Evolutionary conservation across 1,284 basidiomycete genomes (phyloP), one percentile per base, ranked within the genome.

Genomic region (Phylloporus gajari): DNA sequence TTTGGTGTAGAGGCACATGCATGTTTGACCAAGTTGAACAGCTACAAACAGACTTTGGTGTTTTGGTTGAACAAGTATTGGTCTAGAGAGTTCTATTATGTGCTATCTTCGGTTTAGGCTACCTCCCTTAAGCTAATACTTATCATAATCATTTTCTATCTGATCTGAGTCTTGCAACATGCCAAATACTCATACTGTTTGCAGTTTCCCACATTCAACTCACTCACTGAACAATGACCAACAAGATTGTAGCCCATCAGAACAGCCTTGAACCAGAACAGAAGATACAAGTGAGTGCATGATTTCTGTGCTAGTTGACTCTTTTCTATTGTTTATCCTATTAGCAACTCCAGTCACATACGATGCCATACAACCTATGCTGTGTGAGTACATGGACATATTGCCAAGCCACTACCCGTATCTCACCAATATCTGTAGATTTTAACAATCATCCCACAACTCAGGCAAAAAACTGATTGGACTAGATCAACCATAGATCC

Each of bases 41-140:
- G 61, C 40, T 46, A 46, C 46, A 42, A 63, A 21, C 9, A 21
- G 7, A 44, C n/a, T 19, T 19, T 13, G 7, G 27, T 46, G 5
- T 63, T 53, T 53, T 53, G 46, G 61, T 19, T 63, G 40, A 63
- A 63, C n/a, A 32, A 46, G 21, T 63, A 27, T 17, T 63, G 61
- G 61, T 44, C n/a, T 17, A 63, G 44, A 19, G 62, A 42, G 19
- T 44, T 44, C 42, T 46, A 46, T 46, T 46, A 19, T 19, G 44
- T 19, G 6, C 44, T 46, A 35, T 35, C 5, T 35, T 35, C 8
- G 35, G 35, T 35, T 35, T 35, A 35, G 35, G 35, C 35, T 35
- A 35, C 35, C 35, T 35, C 35, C 8, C 35, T 35, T 35, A 35
- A 35, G 8, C 35, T 35, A 35, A 35, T 35, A 35, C 8, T 35